Evolutionary conservation across 345 rosid species (phyloP), one percentile per base, ranked within the genome.

Genomic region (Eucalyptus regnans): DNA sequence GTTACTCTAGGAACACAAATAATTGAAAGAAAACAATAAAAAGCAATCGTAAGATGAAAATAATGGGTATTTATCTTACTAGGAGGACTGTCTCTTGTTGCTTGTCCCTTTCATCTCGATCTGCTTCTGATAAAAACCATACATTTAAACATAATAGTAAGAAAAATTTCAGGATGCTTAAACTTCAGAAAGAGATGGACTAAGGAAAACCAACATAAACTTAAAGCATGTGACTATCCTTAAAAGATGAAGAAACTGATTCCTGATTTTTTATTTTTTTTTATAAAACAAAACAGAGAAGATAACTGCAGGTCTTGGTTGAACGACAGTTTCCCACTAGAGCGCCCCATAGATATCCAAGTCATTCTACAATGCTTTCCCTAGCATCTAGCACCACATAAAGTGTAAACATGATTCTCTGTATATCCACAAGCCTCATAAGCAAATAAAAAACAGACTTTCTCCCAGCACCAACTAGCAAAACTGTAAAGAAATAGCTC

Each of bases 1-100:
- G 48, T 41, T n/a, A 31, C 43, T 66, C 17, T 56, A 71, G 46
- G 18, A 88, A 68, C 56, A 50, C 51, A 88, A 13, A 68, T 50
- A 88, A 68, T 44, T 68, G 89, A 46, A 87, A 46, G 83, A 27
- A 87, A 22, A 64, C 37, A 71, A 60, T 44, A 56, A 54, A 27
- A 88, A 68, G 52, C 46, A 23, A 56, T 44, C 33, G 33, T 41
- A 17, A 29, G 71, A 88, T 11, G 20, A 54, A 31, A 17, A 23
- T 22, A 48, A 58, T 27, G 50, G 68, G 43, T 71, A 56, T 54
- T 49, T 33, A 48, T 29, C 95, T 91, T 94, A 95, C 96, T 29
- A 86, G 81, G 64, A 87, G n/a, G 83, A 89, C 68, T 71, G 89
- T 80, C 86, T 89, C 91, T 86, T 84, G 88, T 50, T 86, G 91